Base-by-base conservation (phyloP, 371 early-diverging fungal species). In the Mucor sp. region DNA sequence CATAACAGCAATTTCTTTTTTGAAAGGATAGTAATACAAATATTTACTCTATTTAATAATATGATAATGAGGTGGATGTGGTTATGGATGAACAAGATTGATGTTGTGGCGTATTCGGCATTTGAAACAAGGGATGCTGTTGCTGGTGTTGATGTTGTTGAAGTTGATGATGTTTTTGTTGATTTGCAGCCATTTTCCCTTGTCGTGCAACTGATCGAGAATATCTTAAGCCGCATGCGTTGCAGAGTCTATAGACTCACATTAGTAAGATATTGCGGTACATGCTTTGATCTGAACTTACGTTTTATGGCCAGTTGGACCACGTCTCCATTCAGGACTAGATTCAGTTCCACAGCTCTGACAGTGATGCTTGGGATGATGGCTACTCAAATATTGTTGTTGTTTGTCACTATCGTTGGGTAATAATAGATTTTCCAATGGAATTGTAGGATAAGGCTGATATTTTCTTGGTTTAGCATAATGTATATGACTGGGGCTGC, bases 321-420 rank as follows among this genome's bases (percentile, higher is more conserved):
- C 83, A 58, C 79, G 65, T 35, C 83, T 65, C 83, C 83, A 83
- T 75, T 83, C 83, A 25, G 83, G 83, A 63, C 83, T 83, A 14
- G 76, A 68, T 47, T 65, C 66, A 50, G 83, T 80, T 19, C 77
- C 77, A 74, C 83, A 83, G 56, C 80, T 80, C 64, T 78, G 79
- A 68, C 83, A 83, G 33, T 62, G 59, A 58, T 59, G 35, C 15
- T 50, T 50, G 25, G 11, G 37, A 37, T 35, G 56, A 30, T 61
- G 55, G 33, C 41, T 25, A 23, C 41, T 47, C 37, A 35, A 30
- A 17, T 64, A 37, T 66, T 58, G 61, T 55, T 60, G 53, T 33
- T 33, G 58, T 14, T 58, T 39, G 21, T 28, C 33, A 55, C 23
- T 60, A 48, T 61, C 60, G 21, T 43, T 58, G 48, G 48, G 58